phyloP scores from a whole-genome alignment of 495 filamentous ascomycete genomes.

The Xylona heveae region DNA sequence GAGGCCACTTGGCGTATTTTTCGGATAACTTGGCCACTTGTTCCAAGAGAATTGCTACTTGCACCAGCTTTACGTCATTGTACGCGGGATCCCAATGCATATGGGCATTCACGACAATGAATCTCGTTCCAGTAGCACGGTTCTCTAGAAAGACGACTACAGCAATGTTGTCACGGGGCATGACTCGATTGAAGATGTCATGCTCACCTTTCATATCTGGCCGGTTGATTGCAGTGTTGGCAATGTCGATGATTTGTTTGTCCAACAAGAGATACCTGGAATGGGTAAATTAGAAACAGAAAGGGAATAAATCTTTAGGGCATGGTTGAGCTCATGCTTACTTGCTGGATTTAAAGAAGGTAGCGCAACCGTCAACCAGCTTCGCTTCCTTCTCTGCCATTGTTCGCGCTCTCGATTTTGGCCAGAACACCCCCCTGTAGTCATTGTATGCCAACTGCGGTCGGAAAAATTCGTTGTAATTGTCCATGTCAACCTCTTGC shows the following conservation, averaged over 20 bases:
- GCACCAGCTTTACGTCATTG: conserved; percentile 84
- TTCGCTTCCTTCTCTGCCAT: conserved; percentile 78
- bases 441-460: conserved; percentile 60
- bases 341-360: conserved; percentile 83
- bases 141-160: conserved; percentile 84
- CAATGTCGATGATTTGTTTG: conserved; percentile 82
- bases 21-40: conserved; percentile 65
- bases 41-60: conserved; percentile 88
- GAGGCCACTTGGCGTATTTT: conserved; percentile 51
- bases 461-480: conserved; percentile 74
- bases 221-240: conserved; percentile 74
- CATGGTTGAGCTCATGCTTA: conserved; percentile 3
- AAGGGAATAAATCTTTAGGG: not conserved
- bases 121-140: conserved; percentile 57
- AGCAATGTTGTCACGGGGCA: conserved; percentile 93
- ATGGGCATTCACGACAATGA: conserved; percentile 86
- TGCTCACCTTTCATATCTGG: conserved; percentile 88
- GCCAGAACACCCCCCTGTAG: conserved; percentile 86
- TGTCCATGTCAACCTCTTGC: conserved; percentile 80
- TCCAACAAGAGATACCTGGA: conserved; percentile 60
- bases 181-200: conserved; percentile 92
- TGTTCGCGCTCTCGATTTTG: conserved; percentile 66
- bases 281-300: not conserved
- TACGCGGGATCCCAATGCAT: conserved; percentile 82
- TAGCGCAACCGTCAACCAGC: conserved; percentile 81